A percentile compares a stretch with the other conserved stretches of the same genome.
Evolutionary conservation across 495 filamentous ascomycete species (phyloP).

Genomic region (Penicillium odoratum): DNA sequence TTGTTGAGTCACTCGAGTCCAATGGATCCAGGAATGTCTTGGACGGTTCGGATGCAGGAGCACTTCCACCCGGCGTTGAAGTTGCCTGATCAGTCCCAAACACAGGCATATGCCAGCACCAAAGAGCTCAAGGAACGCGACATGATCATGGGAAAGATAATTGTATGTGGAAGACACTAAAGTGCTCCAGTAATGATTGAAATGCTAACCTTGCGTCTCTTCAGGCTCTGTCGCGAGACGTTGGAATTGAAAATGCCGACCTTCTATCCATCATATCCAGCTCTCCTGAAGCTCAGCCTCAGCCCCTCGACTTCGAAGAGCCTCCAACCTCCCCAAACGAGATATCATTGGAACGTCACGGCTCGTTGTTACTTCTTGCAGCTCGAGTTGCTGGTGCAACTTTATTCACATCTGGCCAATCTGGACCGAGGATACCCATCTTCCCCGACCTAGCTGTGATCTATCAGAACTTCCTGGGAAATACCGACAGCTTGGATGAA

Average conservation of each 20-base stretch:
- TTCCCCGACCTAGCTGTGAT: slow-evolving; percentile 66
- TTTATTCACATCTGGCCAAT: slow-evolving; percentile 34
- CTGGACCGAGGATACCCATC: slow-evolving; percentile 44
- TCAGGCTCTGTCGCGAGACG: slow-evolving; percentile 71
- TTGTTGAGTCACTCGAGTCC: slow-evolving; percentile 55
- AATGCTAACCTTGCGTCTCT: slow-evolving; percentile 8
- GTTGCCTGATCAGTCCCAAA: slow-evolving; percentile 51
- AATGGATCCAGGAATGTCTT: slow-evolving; percentile 67
- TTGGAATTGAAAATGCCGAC: slow-evolving; percentile 56
- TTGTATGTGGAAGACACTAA: slow-evolving; percentile 46
- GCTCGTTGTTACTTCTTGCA: slow-evolving; percentile 61
- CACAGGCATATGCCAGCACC: slow-evolving; percentile 61
- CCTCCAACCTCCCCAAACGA: slow-evolving; percentile 54
- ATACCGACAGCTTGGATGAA: slow-evolving; percentile 41
- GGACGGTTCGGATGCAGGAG: slow-evolving; percentile 76
- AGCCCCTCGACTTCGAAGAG: slow-evolving; percentile 41
- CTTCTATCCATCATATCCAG: slow-evolving; percentile 47
- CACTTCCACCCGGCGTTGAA: slow-evolving; percentile 56
- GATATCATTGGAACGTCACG: slow-evolving; percentile 73
- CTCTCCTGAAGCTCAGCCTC: slow-evolving; percentile 35
- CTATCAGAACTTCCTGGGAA: slow-evolving; percentile 59
- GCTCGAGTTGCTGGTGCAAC: slow-evolving; percentile 47
- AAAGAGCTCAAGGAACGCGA: slow-evolving; percentile 63
- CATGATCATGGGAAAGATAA: slow-evolving; percentile 72
- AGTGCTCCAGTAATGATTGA: slow-evolving; percentile 8